Conservation (phyloP, 2,329 filamentous ascomycete species). For the Dactylonectria macrodidyma region DNA sequence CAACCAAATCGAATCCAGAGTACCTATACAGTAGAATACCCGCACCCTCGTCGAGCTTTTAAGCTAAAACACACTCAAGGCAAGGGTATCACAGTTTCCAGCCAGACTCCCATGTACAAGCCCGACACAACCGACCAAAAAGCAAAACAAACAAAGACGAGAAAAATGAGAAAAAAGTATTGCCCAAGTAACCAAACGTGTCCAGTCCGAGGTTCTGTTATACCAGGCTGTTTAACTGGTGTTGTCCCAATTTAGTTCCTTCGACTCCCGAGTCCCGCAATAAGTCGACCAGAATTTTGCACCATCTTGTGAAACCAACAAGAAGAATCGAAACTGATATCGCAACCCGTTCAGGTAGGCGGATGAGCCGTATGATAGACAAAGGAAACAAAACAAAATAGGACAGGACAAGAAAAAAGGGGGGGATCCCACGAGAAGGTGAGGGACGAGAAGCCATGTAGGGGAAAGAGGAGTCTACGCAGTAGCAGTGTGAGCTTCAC, state of each 20-base stretch:
- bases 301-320: neutral
- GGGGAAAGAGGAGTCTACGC: conserved; percentile 4
- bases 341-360: neutral
- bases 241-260: conserved; percentile 23
- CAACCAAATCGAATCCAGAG: neutral
- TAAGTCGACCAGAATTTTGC: conserved; percentile 2
- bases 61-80: conserved; percentile 21
- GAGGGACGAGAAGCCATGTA: neutral
- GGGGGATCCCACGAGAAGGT: neutral
- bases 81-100: conserved; percentile 28
- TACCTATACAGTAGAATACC: conserved; percentile 9
- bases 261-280: conserved; percentile 16
- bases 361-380: conserved; percentile 3
- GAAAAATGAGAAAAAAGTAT: conserved; percentile 2
- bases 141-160: conserved; percentile 5
- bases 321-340: conserved; percentile 10
- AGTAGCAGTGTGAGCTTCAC: conserved; percentile 32
- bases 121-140: conserved; percentile 6
- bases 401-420: neutral
- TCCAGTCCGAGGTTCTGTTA: conserved; percentile 28
- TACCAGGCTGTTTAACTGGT: conserved; percentile 29
- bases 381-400: conserved; percentile 1
- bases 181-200: conserved; percentile 7
- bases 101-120: conserved; percentile 21
- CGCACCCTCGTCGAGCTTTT: conserved; percentile 17